phyloP scores from a whole-genome alignment of 768 basidiomycete species.

The Mycena galopus region DNA sequence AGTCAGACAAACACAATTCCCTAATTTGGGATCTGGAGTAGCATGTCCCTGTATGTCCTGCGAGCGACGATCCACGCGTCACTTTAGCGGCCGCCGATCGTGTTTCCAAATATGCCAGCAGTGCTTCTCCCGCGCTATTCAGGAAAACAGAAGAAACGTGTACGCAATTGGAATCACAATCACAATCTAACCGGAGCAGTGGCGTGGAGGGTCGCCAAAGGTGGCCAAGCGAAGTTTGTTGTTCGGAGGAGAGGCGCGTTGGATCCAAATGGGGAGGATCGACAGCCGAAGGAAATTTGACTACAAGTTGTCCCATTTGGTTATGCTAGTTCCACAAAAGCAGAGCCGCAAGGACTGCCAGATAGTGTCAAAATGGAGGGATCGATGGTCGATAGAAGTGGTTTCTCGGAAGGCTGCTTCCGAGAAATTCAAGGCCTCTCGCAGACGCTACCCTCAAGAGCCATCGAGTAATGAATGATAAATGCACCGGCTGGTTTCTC shows the following conservation, averaged over 20 bases:
- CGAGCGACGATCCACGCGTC: conserved; percentile 24
- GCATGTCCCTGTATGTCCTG: too few species aligned
- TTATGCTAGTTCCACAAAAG: background rate
- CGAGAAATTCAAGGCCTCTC: background rate
- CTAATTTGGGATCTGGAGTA: conserved; percentile 14
- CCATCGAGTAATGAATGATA: too few species aligned
- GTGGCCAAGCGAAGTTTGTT: too few species aligned
- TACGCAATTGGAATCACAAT: too few species aligned
- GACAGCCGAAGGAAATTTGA: background rate
- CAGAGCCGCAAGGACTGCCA: background rate
- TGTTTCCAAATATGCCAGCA: background rate
- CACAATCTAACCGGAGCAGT: background rate
- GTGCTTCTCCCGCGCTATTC: conserved; percentile 7
- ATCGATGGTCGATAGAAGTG: background rate
- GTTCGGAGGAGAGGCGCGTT: too few species aligned
- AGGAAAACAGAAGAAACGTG: background rate
- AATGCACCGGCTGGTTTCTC: too few species aligned
- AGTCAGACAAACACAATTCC: background rate
- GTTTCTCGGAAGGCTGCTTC: background rate
- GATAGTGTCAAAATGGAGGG: background rate
- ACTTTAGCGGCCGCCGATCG: conserved; percentile 17
- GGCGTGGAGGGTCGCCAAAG: background rate
- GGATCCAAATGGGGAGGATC: background rate
- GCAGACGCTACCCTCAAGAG: too few species aligned
- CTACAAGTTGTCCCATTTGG: background rate